phyloP scores from a whole-genome alignment of 352 stramenopile species.

The Hyaloperonospora brassicae region DNA sequence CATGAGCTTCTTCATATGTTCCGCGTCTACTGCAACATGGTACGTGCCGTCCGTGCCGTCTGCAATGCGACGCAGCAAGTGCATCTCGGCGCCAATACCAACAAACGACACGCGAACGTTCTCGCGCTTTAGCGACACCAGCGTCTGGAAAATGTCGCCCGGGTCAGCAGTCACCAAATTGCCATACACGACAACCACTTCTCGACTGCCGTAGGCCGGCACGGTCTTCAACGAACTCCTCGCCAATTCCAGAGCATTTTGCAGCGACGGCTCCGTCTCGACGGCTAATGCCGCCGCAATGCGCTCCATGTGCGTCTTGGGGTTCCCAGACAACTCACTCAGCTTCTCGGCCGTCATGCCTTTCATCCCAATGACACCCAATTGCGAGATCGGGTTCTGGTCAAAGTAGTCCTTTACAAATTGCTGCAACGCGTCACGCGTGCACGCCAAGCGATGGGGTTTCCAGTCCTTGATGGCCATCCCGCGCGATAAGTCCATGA shows the following conservation, averaged over 20 bases:
- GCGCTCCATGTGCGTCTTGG: slow-evolving; percentile 78
- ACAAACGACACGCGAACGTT: slow-evolving; percentile 92
- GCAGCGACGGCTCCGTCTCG: slow-evolving; percentile 84
- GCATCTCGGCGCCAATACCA: slow-evolving; percentile 92
- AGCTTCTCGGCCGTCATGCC: slow-evolving; percentile 87
- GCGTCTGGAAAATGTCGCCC: slow-evolving; percentile 91
- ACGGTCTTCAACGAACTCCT: slow-evolving; percentile 87
- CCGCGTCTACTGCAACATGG: slow-evolving; percentile 89
- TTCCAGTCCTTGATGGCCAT: slow-evolving; percentile 87
- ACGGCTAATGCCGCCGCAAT: slow-evolving; percentile 57
- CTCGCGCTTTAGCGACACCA: slow-evolving; percentile 85
- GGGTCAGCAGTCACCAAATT: slow-evolving; percentile 94
- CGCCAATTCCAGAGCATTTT: slow-evolving; percentile 89
- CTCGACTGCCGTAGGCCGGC: slow-evolving; percentile 71
- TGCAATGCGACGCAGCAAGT: slow-evolving; percentile 70
- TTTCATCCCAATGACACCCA: slow-evolving; percentile 87
- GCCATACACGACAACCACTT: slow-evolving; percentile 92
- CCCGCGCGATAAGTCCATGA: slow-evolving; percentile 79
- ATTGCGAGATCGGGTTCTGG: slow-evolving; percentile 90
- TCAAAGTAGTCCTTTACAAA: slow-evolving; percentile 91
- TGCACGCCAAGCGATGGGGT: slow-evolving; percentile 62
- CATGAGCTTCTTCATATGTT: slow-evolving; percentile 90
- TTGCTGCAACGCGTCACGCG: slow-evolving; percentile 63
- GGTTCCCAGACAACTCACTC: slow-evolving; percentile 86
- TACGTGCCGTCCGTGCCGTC: slow-evolving; percentile 92